phyloP scores from a whole-genome alignment of 73 alveolate genomes.

The Stentor roeselii region DNA sequence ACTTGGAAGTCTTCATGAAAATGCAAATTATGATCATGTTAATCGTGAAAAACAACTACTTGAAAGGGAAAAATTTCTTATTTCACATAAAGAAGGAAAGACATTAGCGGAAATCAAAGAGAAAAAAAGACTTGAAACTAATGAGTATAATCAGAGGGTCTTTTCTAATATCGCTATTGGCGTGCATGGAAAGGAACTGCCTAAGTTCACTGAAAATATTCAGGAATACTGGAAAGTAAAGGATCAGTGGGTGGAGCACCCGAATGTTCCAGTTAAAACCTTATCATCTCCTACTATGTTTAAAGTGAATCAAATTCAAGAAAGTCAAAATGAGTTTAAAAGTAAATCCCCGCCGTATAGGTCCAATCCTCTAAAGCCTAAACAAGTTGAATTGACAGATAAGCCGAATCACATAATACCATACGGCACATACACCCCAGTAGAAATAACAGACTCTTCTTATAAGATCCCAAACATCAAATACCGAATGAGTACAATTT shows the following conservation, averaged over 20 bases:
- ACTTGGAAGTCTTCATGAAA: constrained; percentile 3
- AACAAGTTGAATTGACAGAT: not conserved
- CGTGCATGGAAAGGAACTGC: constrained; percentile 74
- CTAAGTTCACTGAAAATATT: constrained; percentile 53
- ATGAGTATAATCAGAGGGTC: not conserved
- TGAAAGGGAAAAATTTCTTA: constrained; percentile 2
- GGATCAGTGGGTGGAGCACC: constrained; percentile 56
- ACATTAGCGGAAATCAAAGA: not conserved
- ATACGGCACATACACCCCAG: not conserved
- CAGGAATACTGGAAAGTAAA: constrained; percentile 64
- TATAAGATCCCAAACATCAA: not conserved
- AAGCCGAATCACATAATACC: constrained; percentile 19
- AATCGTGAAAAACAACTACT: not conserved
- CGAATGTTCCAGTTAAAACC: constrained; percentile 15
- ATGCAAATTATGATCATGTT: not conserved
- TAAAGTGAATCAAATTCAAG: not conserved
- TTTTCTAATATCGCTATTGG: constrained; percentile 34
- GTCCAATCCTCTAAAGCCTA: too few relatives aligned
- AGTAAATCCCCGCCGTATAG: too few relatives aligned
- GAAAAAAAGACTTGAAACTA: not conserved
- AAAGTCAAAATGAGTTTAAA: not conserved
- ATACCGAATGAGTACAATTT: constrained; percentile 15
- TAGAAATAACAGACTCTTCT: not conserved
- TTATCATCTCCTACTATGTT: not conserved
- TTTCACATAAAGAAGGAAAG: not conserved